These are phyloP conservation scores for Cryphonectria naterciae DNA, from an alignment of 2,329 filamentous ascomycete genomes.

Conservation along the genomic window DNA sequence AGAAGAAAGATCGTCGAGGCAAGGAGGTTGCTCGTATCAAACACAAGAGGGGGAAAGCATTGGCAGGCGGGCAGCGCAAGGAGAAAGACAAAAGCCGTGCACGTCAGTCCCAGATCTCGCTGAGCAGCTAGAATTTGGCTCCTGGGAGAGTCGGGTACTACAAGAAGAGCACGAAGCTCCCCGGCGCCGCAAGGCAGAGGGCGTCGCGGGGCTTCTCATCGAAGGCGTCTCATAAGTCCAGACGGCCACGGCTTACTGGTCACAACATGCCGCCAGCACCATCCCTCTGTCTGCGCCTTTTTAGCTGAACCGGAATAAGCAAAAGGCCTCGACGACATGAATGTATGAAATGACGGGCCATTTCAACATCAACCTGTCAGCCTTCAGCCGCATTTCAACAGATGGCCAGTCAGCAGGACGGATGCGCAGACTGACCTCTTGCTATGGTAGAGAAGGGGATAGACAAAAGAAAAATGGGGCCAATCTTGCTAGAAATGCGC, in stretches of 20 bases:
- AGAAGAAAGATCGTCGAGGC: constrained; percentile 31
- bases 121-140: constrained; percentile 1
- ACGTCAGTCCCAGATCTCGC: not conserved
- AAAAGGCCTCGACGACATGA: not conserved
- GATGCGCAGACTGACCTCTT: not conserved
- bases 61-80: constrained; percentile 26
- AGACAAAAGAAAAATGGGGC: not conserved
- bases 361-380: not conserved
- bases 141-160: not conserved
- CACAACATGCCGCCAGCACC: not conserved
- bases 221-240: not conserved
- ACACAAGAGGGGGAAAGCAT: constrained; percentile 30
- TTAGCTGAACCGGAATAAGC: not conserved
- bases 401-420: not conserved
- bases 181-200: not conserved
- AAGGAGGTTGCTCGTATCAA: constrained; percentile 11
- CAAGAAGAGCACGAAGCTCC: not conserved
- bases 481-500: not conserved
- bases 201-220: not conserved
- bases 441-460: not conserved
- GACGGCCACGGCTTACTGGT: not conserved
- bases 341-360: not conserved
- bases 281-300: not conserved
- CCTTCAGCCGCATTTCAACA: not conserved
- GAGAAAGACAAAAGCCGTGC: not conserved